phyloP scores from a whole-genome alignment of 352 stramenopile genomes.

The Globisporangium nunn region DNA sequence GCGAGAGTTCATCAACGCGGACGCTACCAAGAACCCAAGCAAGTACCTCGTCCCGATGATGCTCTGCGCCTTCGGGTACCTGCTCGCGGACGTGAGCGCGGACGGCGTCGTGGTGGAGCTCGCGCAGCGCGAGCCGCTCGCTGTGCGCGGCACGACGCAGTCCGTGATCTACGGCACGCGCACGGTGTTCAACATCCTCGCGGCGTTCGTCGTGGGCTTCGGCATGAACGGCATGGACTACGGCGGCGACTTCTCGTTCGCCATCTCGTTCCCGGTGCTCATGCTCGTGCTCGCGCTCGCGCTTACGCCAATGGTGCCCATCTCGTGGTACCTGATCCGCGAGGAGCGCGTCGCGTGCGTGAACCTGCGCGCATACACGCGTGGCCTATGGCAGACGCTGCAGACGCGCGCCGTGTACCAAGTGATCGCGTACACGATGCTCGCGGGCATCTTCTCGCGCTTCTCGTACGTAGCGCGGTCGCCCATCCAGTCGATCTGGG shows the following conservation, averaged over 20 bases:
- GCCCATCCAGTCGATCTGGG: conserved; percentile 33
- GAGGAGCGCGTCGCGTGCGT: conserved; percentile 6
- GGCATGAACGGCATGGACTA: conserved; percentile 30
- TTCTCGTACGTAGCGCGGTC: conserved; percentile 9
- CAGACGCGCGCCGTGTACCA: conserved; percentile 19
- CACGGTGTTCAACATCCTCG: conserved; percentile 16
- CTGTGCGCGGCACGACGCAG: conserved; percentile 22
- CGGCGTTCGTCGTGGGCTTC: conserved; percentile 14
- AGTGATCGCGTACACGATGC: conserved; percentile 18
- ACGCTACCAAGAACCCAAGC: conserved; percentile 5
- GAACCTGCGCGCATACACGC: conserved; percentile 3
- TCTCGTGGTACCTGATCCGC: conserved; percentile 18
- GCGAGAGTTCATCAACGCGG: conserved; percentile 22
- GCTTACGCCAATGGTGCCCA: conserved; percentile 9
- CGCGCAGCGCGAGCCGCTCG: conserved; percentile 20
- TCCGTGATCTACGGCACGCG: conserved; percentile 16
- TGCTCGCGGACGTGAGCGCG: conserved; percentile 45
- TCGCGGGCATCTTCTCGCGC: conserved; percentile 10
- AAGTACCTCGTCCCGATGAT: conserved; percentile 40
- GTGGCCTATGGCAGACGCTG: conserved; percentile 4
- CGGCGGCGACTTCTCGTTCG: conserved; percentile 27
- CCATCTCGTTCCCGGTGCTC: conserved; percentile 19
- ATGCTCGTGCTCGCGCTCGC: conserved; percentile 20
- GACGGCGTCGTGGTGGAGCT: conserved; percentile 39
- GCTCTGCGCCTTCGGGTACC: conserved; percentile 40